Base-by-base conservation (phyloP, 805 yeast species). In the Wickerhamomyces strasburgensis region DNA sequence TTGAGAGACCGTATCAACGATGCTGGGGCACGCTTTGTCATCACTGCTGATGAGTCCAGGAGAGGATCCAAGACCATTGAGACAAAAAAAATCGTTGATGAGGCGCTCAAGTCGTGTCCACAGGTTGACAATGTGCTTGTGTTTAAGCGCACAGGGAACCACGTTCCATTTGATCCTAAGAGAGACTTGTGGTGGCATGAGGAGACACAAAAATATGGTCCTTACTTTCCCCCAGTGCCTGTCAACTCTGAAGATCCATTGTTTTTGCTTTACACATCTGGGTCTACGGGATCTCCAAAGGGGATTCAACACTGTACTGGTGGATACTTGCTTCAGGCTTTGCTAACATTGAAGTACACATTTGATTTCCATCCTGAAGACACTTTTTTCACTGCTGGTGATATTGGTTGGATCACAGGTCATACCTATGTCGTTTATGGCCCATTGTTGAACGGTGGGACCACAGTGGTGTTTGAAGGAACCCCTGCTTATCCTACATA, bases 351-450 rank as follows among this genome's bases (percentile, higher is more conserved):
- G 52, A 78, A 78, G 54, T 84, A 84, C 54, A 73, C 77, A 31
- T 84, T 84, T 60, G 94, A 84, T 60, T 69, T 82, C 28, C 88
- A 84, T 52, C 71, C 73, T 29, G 79, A 80, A 40, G 95, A 84
- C 57, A 67, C 77, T 11, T 68, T 84, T 39, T 84, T 84, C 70
- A 84, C 93, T 14, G 93, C 94, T 21, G 95, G 93, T 57, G 95
- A 84, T 64, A 82, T 84, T 37, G 95, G 95, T 54, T 84, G 95
- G 95, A 82, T 84, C 54, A 84, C 94, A 6, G 95, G 95, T 40
- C 95, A 84, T 64, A 73, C 93, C 9, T 84, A 84, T 53, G 88
- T 78, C 14, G 75, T 84, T 33, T 84, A 84, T 58, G 95, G 94
- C 39, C 94, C 95, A 27, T 68, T 84, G 56, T 60, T 73, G 21